phyloP scores from a whole-genome alignment of 306 rosid genomes.

The Cicer bijugum region DNA sequence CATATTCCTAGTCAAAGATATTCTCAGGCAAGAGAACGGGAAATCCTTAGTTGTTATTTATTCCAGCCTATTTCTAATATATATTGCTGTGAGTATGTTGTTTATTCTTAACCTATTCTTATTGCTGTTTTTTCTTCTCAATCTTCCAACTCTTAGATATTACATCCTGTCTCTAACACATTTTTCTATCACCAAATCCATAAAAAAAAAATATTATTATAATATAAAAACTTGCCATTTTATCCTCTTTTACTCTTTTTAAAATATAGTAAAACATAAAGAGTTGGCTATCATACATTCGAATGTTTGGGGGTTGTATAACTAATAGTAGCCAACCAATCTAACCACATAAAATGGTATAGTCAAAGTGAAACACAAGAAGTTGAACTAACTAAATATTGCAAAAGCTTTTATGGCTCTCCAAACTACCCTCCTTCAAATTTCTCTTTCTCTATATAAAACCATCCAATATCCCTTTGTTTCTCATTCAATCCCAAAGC shows the following conservation, averaged over 20 bases:
- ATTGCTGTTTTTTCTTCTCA: too few relatives aligned
- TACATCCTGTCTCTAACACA: background rate
- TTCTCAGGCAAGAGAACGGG: background rate
- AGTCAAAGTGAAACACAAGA: slow-evolving; percentile 6
- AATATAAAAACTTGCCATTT: slow-evolving; percentile 2
- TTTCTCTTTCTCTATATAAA: slow-evolving; percentile 25
- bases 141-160: background rate
- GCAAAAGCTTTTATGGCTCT: background rate
- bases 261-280: background rate
- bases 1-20: slow-evolving; percentile 24
- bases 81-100: background rate
- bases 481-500: slow-evolving; percentile 29
- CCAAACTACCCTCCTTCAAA: slow-evolving; percentile 23
- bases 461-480: background rate
- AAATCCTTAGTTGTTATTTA: slow-evolving; percentile 10
- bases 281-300: slow-evolving; percentile 34
- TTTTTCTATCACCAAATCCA: background rate
- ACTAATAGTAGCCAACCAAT: background rate
- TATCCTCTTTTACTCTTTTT: background rate
- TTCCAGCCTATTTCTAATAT: background rate
- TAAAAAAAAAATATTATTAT: background rate
- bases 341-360: background rate
- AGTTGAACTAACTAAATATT: slow-evolving; percentile 26
- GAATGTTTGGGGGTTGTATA: background rate
- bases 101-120: too few relatives aligned